Base-by-base conservation (phyloP, 805 yeast genomes). In the Saturnispora ahearnii region DNA sequence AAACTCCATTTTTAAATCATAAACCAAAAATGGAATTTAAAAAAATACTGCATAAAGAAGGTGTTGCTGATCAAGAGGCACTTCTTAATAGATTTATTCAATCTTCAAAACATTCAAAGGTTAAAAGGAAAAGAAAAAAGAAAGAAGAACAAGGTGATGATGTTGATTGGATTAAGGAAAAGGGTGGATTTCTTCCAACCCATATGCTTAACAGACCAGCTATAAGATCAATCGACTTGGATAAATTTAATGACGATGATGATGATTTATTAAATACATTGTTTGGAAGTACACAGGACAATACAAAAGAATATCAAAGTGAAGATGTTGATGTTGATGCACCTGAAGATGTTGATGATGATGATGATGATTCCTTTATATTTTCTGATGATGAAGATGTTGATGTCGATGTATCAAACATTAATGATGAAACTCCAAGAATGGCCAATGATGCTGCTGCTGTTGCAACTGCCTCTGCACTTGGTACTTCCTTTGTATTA, bases 181-280 rank as follows among this genome's bases (percentile, higher is more conserved):
- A 46, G 15, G 75, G 82, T 0, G 90, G 88, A 0, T 84, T 85
- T 10, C 12, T 13, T 22, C 15, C 10, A 22, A 15, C 28, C 3
- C 11, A 22, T 26, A 5, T 26, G 9, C 29, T 26, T 26, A 32
- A 36, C 7, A 36, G 40, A 18, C 40, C 40, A 2, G 40, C 40
- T 18, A 18, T 36, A 36, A 36, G 40, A 36, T n/a, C 42, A 22
- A 34, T 45, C 24, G 37, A 38, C 8, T 42, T 50, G 18, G 41
- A 51, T 42, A 41, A 49, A 24, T 48, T 46, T 26, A 45, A 51
- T 24, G 49, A 45, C 44, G 50, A 46, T 7, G 44, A 46, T 42
- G 50, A 42, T 38, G 48, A 51, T 36, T 15, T 46, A 10, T 21
- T 41, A 15, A 31, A 43, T 3, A 24, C 41, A n/a, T 30, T 45